phyloP scores from a whole-genome alignment of 192 early-diverging fungal genomes.

The Backusella westeae region DNA sequence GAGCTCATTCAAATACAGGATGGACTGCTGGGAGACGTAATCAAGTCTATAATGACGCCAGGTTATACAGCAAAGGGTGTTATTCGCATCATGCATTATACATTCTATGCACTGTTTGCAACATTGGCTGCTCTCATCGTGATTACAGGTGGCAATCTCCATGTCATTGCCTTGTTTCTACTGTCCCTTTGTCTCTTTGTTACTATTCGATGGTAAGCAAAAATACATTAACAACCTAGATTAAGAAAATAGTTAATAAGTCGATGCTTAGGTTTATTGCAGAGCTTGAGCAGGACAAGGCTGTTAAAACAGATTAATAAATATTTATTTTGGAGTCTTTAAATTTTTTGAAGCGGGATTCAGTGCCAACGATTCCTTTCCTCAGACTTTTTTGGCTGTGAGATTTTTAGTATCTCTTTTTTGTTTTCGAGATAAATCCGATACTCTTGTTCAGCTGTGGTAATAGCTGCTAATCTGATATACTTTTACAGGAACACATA shows the following conservation, averaged over 20 bases:
- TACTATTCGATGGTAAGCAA: conserved; percentile 29
- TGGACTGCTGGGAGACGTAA: conserved; percentile 24
- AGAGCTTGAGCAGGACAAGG: neutral
- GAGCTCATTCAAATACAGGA: neutral
- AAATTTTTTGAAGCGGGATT: too few relatives aligned
- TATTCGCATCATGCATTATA: conserved; percentile 30
- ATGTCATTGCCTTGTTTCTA: conserved; percentile 35
- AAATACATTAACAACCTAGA: too few relatives aligned
- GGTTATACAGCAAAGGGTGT: conserved; percentile 37
- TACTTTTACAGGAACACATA: too few relatives aligned
- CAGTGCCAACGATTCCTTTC: too few relatives aligned
- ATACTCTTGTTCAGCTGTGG: too few relatives aligned
- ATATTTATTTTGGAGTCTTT: too few relatives aligned
- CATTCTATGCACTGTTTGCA: conserved; percentile 38
- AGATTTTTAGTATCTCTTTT: too few relatives aligned
- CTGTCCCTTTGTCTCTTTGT: conserved; percentile 32
- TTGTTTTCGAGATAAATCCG: too few relatives aligned
- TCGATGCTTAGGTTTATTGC: neutral
- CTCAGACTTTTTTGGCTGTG: too few relatives aligned
- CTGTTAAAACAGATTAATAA: neutral
- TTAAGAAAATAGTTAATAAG: neutral
- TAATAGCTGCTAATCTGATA: too few relatives aligned
- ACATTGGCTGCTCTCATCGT: conserved; percentile 22
- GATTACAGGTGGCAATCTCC: conserved; percentile 30
- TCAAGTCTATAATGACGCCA: conserved; percentile 38